phyloP scores from a whole-genome alignment of 495 filamentous ascomycete species.

The Aspergillus funiculosus region DNA sequence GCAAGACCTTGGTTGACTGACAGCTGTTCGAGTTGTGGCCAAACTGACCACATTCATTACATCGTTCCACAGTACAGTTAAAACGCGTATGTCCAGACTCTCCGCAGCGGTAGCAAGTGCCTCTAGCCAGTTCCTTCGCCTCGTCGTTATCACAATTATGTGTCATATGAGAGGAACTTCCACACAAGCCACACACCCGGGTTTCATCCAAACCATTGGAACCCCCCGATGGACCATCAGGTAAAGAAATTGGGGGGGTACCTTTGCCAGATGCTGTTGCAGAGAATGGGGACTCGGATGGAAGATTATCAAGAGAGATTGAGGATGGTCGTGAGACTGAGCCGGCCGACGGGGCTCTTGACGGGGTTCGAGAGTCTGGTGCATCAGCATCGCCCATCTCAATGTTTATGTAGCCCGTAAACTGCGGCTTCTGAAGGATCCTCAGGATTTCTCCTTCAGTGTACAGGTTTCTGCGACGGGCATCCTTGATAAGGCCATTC shows the following conservation, averaged over 20 bases:
- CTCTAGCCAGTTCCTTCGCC: constrained; percentile 30
- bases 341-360: constrained; percentile 14
- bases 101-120: constrained; percentile 44
- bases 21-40: constrained; percentile 39
- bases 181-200: constrained; percentile 42
- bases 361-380: constrained; percentile 8
- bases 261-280: constrained; percentile 24
- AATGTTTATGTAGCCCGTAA: constrained; percentile 41
- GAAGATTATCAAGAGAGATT: constrained; percentile 18
- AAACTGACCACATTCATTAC: constrained; percentile 42
- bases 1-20: constrained; percentile 26
- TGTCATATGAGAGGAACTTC: constrained; percentile 44
- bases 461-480: constrained; percentile 67
- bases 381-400: constrained; percentile 43
- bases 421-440: constrained; percentile 47
- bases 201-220: constrained; percentile 38
- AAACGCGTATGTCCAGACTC: constrained; percentile 33
- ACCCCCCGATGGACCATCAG: constrained; percentile 43
- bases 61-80: constrained; percentile 39
- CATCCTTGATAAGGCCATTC: constrained; percentile 75
- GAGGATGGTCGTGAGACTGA: constrained; percentile 28
- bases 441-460: constrained; percentile 60
- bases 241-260: constrained; percentile 22
- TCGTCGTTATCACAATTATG: constrained; percentile 44
- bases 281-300: constrained; percentile 25